A percentile compares a stretch with the other conserved stretches of the same genome.
These are phyloP conservation scores for Saccharomycopsis javanensis DNA, from an alignment of 805 yeast genomes.

Conservation along the genomic window DNA sequence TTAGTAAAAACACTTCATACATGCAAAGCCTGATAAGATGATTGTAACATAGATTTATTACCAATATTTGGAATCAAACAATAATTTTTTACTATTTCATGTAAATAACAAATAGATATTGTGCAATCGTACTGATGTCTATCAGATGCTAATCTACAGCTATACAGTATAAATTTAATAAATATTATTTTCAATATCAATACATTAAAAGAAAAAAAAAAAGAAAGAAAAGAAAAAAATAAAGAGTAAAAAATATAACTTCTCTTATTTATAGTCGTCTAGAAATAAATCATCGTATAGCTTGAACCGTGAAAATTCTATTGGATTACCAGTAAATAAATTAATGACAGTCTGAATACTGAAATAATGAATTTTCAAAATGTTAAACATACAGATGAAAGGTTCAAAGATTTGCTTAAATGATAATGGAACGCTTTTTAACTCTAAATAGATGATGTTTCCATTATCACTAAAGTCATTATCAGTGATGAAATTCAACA, in stretches of 20 bases:
- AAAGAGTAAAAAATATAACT: conserved; percentile 18
- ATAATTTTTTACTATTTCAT: neutral
- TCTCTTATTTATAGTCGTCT: conserved; percentile 27
- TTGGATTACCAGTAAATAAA: conserved; percentile 35
- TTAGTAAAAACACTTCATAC: too few relatives aligned
- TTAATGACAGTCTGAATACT: conserved; percentile 32
- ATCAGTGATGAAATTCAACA: conserved; percentile 14
- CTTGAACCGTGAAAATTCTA: conserved; percentile 37
- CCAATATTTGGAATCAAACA: neutral
- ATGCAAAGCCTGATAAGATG: too few relatives aligned
- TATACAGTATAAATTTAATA: neutral
- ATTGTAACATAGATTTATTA: too few relatives aligned
- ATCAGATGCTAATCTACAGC: too few relatives aligned
- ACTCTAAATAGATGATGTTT: conserved; percentile 21
- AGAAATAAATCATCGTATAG: conserved; percentile 37
- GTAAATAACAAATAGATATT: neutral
- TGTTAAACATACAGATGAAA: conserved; percentile 32
- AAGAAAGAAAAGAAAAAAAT: neutral
- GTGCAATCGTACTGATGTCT: too few relatives aligned
- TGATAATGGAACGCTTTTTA: conserved; percentile 38
- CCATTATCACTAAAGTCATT: conserved; percentile 13
- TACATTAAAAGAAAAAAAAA: neutral
- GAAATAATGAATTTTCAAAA: conserved; percentile 34
- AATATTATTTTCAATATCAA: neutral
- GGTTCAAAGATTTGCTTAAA: conserved; percentile 39